Conservation (phyloP, 2,329 filamentous ascomycete genomes). For the Gaeumannomyces tritici region DNA sequence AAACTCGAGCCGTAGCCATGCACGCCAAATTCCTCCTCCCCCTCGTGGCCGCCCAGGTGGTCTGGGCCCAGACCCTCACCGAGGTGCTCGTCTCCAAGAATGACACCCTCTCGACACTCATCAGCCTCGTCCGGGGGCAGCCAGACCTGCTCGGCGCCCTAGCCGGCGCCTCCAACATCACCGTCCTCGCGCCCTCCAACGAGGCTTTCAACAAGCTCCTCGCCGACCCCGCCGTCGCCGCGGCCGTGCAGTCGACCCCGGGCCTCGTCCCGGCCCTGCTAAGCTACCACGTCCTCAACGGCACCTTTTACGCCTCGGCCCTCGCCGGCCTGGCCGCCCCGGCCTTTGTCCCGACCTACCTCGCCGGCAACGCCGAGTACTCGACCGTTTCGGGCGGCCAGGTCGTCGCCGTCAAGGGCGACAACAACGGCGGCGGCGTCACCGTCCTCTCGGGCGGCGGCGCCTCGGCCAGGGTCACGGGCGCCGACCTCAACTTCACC, state of each 20-base stretch:
- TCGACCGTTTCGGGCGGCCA: slow-evolving; percentile 52
- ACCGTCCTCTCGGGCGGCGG: slow-evolving; percentile 38
- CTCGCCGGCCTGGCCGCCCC: slow-evolving; percentile 15
- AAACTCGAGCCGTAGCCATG: background rate
- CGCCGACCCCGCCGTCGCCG: slow-evolving; percentile 6
- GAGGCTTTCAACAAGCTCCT: slow-evolving; percentile 3
- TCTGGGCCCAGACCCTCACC: background rate
- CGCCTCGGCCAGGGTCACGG: background rate
- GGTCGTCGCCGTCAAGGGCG: slow-evolving; percentile 39
- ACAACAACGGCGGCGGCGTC: slow-evolving; percentile 29
- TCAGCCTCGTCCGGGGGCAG: background rate
- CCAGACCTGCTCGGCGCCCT: background rate
- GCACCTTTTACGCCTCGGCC: slow-evolving; percentile 26
- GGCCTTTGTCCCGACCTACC: slow-evolving; percentile 27
- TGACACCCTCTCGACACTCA: background rate
- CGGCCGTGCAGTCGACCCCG: slow-evolving; percentile 12
- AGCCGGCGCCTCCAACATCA: slow-evolving; percentile 1
- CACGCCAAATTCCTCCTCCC: background rate
- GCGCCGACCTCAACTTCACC: slow-evolving; percentile 19
- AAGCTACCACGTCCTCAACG: slow-evolving; percentile 49
- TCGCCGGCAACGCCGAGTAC: slow-evolving; percentile 37
- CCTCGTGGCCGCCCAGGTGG: background rate
- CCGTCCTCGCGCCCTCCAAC: slow-evolving; percentile 5
- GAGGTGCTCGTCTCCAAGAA: background rate
- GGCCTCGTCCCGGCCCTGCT: slow-evolving; percentile 31